Evolutionary conservation across 2,329 filamentous ascomycete species (phyloP).

Genomic region (Fusarium humuli): DNA sequence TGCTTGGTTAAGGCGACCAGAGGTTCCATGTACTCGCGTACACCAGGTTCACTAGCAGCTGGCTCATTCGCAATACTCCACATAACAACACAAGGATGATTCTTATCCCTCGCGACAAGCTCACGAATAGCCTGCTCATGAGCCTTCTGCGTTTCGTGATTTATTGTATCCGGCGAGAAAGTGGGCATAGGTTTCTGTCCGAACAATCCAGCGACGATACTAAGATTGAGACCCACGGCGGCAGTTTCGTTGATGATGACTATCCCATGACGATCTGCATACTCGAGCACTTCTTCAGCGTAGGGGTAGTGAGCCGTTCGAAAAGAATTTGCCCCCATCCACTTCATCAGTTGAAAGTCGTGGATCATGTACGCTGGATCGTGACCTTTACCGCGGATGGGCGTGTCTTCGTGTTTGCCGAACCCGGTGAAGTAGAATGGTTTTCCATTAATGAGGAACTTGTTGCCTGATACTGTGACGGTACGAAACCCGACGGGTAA

Average conservation of each 20-base stretch:
- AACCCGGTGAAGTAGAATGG: not conserved
- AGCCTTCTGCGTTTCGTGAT: not conserved
- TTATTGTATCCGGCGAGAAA: fast-evolving
- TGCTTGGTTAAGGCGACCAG: not conserved
- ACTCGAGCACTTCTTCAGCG: not conserved
- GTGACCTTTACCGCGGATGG: not conserved
- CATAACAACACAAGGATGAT: not conserved
- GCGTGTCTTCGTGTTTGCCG: not conserved
- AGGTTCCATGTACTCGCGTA: not conserved
- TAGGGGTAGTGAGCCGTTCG: not conserved
- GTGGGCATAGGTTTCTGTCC: not conserved
- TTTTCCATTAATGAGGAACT: not conserved
- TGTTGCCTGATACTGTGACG: not conserved
- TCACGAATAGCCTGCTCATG: not conserved
- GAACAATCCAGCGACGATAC: not conserved
- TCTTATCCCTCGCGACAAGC: not conserved
- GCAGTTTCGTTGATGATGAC: not conserved
- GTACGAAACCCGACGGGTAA: not conserved
- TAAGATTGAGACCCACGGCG: not conserved
- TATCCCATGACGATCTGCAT: not conserved
- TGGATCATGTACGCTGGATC: not conserved
- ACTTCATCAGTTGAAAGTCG: not conserved
- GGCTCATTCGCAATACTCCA: not conserved
- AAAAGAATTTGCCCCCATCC: not conserved
- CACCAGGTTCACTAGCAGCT: not conserved